Conservation (phyloP, 2,329 filamentous ascomycete genomes). For the Sclerotinia nivalis region DNA sequence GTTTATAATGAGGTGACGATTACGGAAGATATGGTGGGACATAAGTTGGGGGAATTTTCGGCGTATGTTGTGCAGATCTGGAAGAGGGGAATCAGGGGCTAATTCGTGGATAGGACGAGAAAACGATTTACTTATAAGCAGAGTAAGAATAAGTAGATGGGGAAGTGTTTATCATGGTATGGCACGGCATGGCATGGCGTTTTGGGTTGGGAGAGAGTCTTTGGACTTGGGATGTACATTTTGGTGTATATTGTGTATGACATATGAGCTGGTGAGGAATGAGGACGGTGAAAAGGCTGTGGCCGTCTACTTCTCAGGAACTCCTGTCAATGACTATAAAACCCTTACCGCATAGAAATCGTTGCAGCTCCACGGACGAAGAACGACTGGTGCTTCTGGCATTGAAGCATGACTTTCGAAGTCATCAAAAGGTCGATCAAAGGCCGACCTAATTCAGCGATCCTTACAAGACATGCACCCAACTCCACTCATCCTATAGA, state of each 20-base stretch:
- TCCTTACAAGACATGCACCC: not conserved
- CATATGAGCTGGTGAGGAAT: not conserved
- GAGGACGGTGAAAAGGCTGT: not conserved
- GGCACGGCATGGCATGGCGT: slow-evolving; percentile 24
- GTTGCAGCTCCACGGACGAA: not conserved
- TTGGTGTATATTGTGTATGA: slow-evolving; percentile 4
- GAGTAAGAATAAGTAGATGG: slow-evolving; percentile 62
- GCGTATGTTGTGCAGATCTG: slow-evolving; percentile 51
- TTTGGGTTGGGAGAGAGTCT: slow-evolving; percentile 21
- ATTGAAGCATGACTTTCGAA: not conserved
- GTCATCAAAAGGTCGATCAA: not conserved
- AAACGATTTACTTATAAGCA: slow-evolving; percentile 68
- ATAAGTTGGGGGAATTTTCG: slow-evolving; percentile 73
- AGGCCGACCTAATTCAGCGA: not conserved
- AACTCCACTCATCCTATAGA: not conserved
- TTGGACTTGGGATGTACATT: slow-evolving; percentile 1
- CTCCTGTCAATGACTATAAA: not conserved
- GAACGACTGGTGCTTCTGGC: not conserved
- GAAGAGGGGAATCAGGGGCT: not conserved
- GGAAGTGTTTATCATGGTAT: not conserved
- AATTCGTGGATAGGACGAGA: slow-evolving; percentile 54
- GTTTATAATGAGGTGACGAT: slow-evolving; percentile 67
- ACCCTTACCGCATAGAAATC: not conserved
- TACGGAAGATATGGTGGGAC: slow-evolving; percentile 76
- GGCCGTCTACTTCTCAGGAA: not conserved